Base-by-base conservation (phyloP, 2,329 filamentous ascomycete genomes). In the Aaosphaeria pasadenensis region DNA sequence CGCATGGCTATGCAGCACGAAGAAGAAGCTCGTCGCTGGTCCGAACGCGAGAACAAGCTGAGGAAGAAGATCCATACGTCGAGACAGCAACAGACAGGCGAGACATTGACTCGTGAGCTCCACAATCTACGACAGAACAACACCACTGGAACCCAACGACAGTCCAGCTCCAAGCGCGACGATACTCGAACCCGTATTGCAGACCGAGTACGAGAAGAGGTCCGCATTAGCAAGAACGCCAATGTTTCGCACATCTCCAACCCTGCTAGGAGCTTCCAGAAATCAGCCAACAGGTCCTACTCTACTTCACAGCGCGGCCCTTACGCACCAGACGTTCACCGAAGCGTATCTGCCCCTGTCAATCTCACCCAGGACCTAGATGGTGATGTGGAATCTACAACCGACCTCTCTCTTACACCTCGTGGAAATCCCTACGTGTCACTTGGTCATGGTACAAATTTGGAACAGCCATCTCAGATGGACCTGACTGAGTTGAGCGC, bases 401-500 rank as follows among this genome's bases (percentile, higher is more conserved):
- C 70, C 0, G 69, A 72, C 44, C 61, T 72, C 4, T 71, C 67
- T 17, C 66, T 70, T 44, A 63, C 63, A 11, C 65, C 64, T 36
- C 62, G 60, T n/a, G 46, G 53, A 1, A 63, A 62, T 45, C 55
- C 60, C 6, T 61, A 62, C 35, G 55, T 57, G n/a, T 60, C 58
- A 40, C 62, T 60, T 40, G 61, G 56, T 40, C 54, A 51, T 36
- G 51, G 51, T 11, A 52, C 57, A 11, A 44, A 44, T 29, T 46
- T 68, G 11, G 62, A 69, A 45, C 57, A 57, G 30, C 66, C 65
- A 43, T 55, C 55, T 5, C 60, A 63, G 47, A 39, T 67, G 17
- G 63, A 70, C 39, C 54, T 81, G 42, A 84, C 81, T 1, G 69
- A 80, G 50, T 58, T 85, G 43, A 84, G 78, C 63, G 75, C 77